phyloP scores from a whole-genome alignment of 352 stramenopile species.

The Thalassiosira exigua region DNA sequence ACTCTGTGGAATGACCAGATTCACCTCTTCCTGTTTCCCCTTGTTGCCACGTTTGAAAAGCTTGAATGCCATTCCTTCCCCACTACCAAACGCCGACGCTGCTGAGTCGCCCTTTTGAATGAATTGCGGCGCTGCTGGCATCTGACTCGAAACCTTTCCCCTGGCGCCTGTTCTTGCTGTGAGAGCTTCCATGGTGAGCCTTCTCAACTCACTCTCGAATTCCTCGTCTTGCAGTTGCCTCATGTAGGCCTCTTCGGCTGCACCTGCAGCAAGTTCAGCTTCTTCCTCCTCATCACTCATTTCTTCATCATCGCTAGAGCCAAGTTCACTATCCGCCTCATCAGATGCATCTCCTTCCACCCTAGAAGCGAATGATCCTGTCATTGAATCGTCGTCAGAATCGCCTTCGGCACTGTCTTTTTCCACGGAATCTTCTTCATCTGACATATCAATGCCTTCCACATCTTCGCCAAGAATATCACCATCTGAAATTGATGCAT shows the following conservation, averaged over 20 bases:
- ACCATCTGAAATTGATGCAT: constrained; percentile 55
- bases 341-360: constrained; percentile 51
- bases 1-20: constrained; percentile 91
- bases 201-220: constrained; percentile 85
- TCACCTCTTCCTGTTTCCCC: constrained; percentile 94
- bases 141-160: constrained; percentile 70
- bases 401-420: constrained; percentile 61
- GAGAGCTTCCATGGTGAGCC: constrained; percentile 85
- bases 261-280: constrained; percentile 64
- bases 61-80: constrained; percentile 92
- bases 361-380: constrained; percentile 20
- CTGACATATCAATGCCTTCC: constrained; percentile 78
- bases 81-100: constrained; percentile 72
- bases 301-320: constrained; percentile 63
- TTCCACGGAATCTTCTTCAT: constrained; percentile 62
- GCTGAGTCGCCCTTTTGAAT: constrained; percentile 61
- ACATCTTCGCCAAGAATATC: constrained; percentile 74
- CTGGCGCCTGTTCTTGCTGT: constrained; percentile 63
- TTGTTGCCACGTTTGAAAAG: constrained; percentile 96
- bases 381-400: constrained; percentile 49
- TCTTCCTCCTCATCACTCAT: constrained; percentile 86
- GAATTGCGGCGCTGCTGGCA: constrained; percentile 76
- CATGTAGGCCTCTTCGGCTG: constrained; percentile 73
- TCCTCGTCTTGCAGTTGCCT: constrained; percentile 83
- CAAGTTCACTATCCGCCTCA: constrained; percentile 55